These are phyloP conservation scores for Daphne laureola DNA, from an alignment of 441 rosid species.

Conservation along the genomic window DNA sequence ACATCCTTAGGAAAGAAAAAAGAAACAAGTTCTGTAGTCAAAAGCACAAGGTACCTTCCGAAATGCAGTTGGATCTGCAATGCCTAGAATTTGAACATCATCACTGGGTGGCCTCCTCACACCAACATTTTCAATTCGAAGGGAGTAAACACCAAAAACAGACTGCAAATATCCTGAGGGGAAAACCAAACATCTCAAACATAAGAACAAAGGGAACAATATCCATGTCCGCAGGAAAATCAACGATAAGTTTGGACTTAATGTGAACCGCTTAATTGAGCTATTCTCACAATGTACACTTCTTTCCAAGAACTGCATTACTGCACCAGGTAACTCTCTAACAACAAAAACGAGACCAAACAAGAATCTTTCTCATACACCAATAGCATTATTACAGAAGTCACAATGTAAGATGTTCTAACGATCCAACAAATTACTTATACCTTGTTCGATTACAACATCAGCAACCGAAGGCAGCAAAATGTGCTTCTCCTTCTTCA, in stretches of 20 bases:
- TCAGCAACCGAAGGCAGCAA: slow-evolving; percentile 59
- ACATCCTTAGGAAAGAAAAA: slow-evolving; percentile 4
- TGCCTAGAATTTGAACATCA: slow-evolving; percentile 59
- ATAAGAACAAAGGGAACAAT: slow-evolving; percentile 2
- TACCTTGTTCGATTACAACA: slow-evolving; percentile 64
- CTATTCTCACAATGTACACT: too few species aligned
- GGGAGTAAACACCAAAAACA: slow-evolving; percentile 56
- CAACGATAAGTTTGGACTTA: not conserved
- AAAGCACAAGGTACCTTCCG: slow-evolving; percentile 38
- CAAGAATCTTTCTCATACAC: too few species aligned
- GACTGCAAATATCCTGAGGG: slow-evolving; percentile 65
- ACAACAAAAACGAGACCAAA: too few species aligned
- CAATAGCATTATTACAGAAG: too few species aligned
- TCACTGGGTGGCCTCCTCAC: slow-evolving; percentile 62
- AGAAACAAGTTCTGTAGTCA: slow-evolving; percentile 3
- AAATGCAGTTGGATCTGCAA: slow-evolving; percentile 59
- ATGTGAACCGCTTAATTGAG: not conserved
- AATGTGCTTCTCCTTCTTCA: slow-evolving; percentile 65
- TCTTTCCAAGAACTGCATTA: too few species aligned
- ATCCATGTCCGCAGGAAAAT: not conserved
- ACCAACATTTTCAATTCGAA: slow-evolving; percentile 65
- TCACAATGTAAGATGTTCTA: too few species aligned
- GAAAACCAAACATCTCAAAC: slow-evolving; percentile 8
- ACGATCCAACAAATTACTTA: not conserved
- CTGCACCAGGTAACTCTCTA: too few species aligned